These are phyloP conservation scores for Castanospermum australe DNA, from an alignment of 306 rosid genomes.

Conservation along the genomic window DNA sequence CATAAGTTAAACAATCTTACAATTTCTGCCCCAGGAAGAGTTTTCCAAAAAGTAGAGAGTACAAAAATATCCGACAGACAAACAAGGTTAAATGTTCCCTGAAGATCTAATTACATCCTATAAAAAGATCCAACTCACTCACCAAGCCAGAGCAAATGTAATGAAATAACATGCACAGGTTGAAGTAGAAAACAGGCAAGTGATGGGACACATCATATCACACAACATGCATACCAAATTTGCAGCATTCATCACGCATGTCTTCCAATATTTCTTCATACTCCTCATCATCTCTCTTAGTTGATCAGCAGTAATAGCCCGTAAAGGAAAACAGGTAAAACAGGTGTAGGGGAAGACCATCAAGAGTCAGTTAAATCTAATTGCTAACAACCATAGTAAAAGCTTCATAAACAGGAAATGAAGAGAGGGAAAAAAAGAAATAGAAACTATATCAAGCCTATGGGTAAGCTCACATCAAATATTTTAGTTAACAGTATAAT, in stretches of 20 bases:
- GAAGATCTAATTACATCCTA: neutral
- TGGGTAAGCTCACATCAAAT: neutral
- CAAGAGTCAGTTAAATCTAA: constrained; percentile 7
- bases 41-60: neutral
- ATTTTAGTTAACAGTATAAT: neutral
- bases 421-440: neutral
- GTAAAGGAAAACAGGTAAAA: constrained; percentile 18
- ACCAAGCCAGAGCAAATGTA: neutral
- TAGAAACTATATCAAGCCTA: neutral
- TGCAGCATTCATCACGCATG: constrained; percentile 82
- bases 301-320: constrained; percentile 67
- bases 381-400: neutral
- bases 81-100: neutral
- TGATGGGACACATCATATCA: neutral
- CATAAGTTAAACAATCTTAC: neutral
- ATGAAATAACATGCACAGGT: neutral
- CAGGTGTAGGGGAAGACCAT: neutral
- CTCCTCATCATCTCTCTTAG: constrained; percentile 53
- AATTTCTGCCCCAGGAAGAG: neutral
- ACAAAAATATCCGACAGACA: neutral
- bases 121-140: neutral
- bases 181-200: neutral
- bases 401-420: constrained; percentile 2
- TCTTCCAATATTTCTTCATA: constrained; percentile 78
- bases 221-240: constrained; percentile 59